Evolutionary conservation across 2,329 filamentous ascomycete species (phyloP).

Genomic region (Colletotrichum spaethianum): DNA sequence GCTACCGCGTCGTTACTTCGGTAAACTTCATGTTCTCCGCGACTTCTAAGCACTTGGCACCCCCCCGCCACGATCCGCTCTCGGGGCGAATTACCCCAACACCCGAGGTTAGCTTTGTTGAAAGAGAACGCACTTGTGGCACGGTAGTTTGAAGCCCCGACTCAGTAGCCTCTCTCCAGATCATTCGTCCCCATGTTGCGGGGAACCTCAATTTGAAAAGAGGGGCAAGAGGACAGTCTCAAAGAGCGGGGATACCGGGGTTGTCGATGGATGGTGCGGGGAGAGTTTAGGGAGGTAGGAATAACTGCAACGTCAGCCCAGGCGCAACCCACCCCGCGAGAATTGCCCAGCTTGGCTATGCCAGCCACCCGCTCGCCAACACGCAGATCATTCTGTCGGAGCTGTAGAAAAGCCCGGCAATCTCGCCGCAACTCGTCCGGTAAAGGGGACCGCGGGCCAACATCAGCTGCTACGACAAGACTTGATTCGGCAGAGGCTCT

Average conservation of each 20-base stretch:
- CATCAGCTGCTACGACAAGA: not conserved
- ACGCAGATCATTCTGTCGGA: not conserved
- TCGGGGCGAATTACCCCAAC: conserved; percentile 28
- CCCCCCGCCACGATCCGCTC: conserved; percentile 1
- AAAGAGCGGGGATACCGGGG: conserved; percentile 21
- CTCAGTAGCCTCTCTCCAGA: not conserved
- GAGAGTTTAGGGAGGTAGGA: conserved; percentile 30
- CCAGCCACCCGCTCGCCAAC: conserved; percentile 28
- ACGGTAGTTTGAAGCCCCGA: conserved; percentile 21
- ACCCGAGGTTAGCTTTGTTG: conserved; percentile 26
- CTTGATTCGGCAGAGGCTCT: conserved; percentile 23
- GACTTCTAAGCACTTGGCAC: not conserved
- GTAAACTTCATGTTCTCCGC: not conserved
- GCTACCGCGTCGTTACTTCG: conserved; percentile 12
- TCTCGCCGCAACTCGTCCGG: not conserved
- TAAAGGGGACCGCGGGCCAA: not conserved
- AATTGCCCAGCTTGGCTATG: not conserved
- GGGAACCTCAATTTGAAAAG: not conserved
- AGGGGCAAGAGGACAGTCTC: not conserved
- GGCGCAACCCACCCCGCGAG: not conserved
- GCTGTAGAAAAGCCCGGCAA: not conserved
- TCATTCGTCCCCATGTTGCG: conserved; percentile 16
- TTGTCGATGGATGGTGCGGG: conserved; percentile 14
- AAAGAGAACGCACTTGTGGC: not conserved
- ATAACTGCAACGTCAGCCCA: conserved; percentile 16